These are phyloP conservation scores for Pleurotus citrinopileatus DNA, from an alignment of 768 basidiomycete genomes.

Conservation along the genomic window DNA sequence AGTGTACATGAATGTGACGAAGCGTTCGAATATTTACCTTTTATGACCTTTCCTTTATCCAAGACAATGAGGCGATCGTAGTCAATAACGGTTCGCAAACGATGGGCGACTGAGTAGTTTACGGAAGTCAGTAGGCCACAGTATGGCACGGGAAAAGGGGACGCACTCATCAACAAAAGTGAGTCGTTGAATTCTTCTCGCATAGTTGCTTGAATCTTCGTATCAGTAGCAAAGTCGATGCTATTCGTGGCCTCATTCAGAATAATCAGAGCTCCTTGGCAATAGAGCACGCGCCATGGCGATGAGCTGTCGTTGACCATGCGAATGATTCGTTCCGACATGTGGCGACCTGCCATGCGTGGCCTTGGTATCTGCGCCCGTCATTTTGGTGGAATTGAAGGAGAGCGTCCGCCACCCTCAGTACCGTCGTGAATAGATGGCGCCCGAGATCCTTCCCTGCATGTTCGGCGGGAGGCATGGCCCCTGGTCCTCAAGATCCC, in stretches of 20 bases:
- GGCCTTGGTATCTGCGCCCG: slow-evolving; percentile 55
- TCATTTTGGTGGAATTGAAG: slow-evolving; percentile 42
- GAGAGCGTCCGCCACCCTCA: slow-evolving; percentile 36
- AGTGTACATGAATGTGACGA: no score
- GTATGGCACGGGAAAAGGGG: neutral
- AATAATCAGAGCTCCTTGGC: slow-evolving; percentile 69
- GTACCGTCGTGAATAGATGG: slow-evolving; percentile 34
- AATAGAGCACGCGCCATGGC: slow-evolving; percentile 83
- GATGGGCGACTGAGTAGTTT: slow-evolving; percentile 72
- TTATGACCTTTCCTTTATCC: slow-evolving; percentile 66
- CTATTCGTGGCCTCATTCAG: slow-evolving; percentile 85
- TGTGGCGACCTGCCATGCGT: no score
- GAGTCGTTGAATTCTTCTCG: slow-evolving; percentile 80
- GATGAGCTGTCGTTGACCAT: slow-evolving; percentile 87
- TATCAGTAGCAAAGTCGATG: slow-evolving; percentile 85
- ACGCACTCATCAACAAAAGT: slow-evolving; percentile 67
- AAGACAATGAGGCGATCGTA: slow-evolving; percentile 78
- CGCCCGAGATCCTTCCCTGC: slow-evolving; percentile 41
- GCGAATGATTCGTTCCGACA: slow-evolving; percentile 91
- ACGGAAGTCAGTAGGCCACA: neutral
- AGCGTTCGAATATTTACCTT: no score
- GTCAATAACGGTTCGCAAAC: slow-evolving; percentile 76
- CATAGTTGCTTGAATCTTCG: slow-evolving; percentile 88
- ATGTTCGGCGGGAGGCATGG: slow-evolving; percentile 46
- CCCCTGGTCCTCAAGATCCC: no score